Evolutionary conservation across 2,329 filamentous ascomycete genomes (phyloP), one percentile per base, ranked within the genome.

Genomic region (Colletotrichum sp.): DNA sequence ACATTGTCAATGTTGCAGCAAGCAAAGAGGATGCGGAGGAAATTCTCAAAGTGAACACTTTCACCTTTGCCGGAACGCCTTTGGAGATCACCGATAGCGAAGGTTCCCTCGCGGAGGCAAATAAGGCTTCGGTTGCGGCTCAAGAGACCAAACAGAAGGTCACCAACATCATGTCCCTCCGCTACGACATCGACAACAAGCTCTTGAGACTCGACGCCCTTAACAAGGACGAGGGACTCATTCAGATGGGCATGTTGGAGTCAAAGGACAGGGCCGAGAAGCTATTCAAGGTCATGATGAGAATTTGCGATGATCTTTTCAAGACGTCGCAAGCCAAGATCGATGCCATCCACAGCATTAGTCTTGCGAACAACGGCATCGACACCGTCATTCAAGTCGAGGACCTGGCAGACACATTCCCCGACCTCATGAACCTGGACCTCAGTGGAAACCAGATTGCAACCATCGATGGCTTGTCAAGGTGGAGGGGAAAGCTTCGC

Each of bases 211-310:
- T 99, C 12, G 96, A 95, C n/a, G 88, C 90, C 2, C 91, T 99
- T 12, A 93, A 91, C 36, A 87, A 90, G 64, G 96, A 99, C 80
- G 86, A 92, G 3, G 91, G 93, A 74, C 90, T 99, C 6, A 88
- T 92, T 70, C 88, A 90, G 57, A 92, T 96, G 84, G 95, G 95
- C 48, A 94, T 96, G 81, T 96, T 98, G 82, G 90, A 92, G 77
- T 92, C 88, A 75, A 91, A 90, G 74, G 92, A 93, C 5, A 93
- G 93, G 2, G 92, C 94, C 61, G 91, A 94, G 78, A 99, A 98
- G 83, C 95, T 98, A 77, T 98, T 99, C 86, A 95, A 95, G 68
- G 96, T 95, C 2, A 89, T 99, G 77, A 98, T 99, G 95, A 92
- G 92, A 75, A 93, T 98, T 63, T 96, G 95, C 83, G 93, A 98